phyloP scores from a whole-genome alignment of 179 eudicot species.

The Pouteria campechiana region DNA sequence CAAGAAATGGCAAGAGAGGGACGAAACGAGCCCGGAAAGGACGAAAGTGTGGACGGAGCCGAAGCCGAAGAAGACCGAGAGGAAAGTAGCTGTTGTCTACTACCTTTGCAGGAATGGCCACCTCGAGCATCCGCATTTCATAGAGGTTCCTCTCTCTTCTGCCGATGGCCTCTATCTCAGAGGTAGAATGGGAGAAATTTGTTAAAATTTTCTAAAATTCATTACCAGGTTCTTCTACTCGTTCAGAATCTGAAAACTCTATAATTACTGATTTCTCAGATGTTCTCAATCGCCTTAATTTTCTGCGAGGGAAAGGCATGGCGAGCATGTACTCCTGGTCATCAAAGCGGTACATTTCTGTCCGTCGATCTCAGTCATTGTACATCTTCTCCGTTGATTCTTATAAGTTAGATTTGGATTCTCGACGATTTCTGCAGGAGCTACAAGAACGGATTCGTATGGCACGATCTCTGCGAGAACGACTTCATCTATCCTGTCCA shows the following conservation, averaged over 20 bases:
- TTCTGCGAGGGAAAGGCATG: conserved; percentile 89
- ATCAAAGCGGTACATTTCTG: conserved; percentile 49
- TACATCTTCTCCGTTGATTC: background rate
- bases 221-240: background rate
- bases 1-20: conserved; percentile 12
- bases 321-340: conserved; percentile 81
- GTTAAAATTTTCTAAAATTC: background rate
- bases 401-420: background rate
- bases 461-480: conserved; percentile 63
- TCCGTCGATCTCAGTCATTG: background rate
- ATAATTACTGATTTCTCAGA: conserved; percentile 18
- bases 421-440: conserved; percentile 44
- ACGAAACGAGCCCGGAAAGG: conserved; percentile 38
- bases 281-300: conserved; percentile 64
- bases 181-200: conserved; percentile 20
- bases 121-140: conserved; percentile 94
- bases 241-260: background rate
- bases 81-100: conserved; percentile 50
- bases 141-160: conserved; percentile 81
- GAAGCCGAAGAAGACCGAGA: background rate
- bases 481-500: conserved; percentile 76
- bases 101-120: conserved; percentile 77
- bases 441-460: conserved; percentile 72
- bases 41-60: conserved; percentile 30
- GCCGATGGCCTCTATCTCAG: conserved; percentile 64